Conservation (phyloP, 768 basidiomycete genomes). For the Hygrophorus russula region DNA sequence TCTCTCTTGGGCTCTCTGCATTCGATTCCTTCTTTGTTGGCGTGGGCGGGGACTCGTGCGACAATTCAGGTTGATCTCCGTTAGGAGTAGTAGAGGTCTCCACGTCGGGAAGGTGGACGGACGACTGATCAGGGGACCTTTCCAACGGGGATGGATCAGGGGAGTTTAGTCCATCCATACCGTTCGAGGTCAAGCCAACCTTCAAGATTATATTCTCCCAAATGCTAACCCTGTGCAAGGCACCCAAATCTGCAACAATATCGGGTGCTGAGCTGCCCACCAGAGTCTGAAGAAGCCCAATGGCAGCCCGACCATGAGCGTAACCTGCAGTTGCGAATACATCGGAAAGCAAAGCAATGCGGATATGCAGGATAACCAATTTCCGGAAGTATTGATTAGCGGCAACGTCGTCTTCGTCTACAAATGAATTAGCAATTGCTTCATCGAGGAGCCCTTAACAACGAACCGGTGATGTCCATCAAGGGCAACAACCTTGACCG, state of each 20-base stretch:
- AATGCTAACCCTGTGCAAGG: constrained; percentile 69
- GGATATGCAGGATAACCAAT: constrained; percentile 66
- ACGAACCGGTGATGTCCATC: constrained; percentile 42
- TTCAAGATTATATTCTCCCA: constrained; percentile 85
- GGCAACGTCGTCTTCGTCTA: constrained; percentile 34
- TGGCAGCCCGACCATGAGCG: constrained; percentile 68
- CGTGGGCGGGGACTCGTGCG: constrained; percentile 7
- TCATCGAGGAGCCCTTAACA: too few relatives aligned
- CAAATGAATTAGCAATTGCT: background rate
- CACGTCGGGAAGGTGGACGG: constrained; percentile 28
- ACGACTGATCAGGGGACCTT: constrained; percentile 33
- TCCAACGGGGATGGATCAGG: constrained; percentile 34
- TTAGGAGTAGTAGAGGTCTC: constrained; percentile 22
- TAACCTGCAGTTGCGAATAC: constrained; percentile 78
- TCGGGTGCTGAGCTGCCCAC: constrained; percentile 52
- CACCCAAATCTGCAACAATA: constrained; percentile 63
- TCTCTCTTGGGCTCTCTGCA: constrained; percentile 36
- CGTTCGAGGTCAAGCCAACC: constrained; percentile 39
- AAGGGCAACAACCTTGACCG: constrained; percentile 55
- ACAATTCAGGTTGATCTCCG: constrained; percentile 15
- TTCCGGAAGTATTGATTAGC: constrained; percentile 60
- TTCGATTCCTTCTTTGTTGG: constrained; percentile 19
- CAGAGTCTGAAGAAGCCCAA: constrained; percentile 63
- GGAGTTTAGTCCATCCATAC: constrained; percentile 38
- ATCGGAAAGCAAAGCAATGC: constrained; percentile 76